Conservation (phyloP, 305 asterid genomes). For the Fraxinus dipetala region DNA sequence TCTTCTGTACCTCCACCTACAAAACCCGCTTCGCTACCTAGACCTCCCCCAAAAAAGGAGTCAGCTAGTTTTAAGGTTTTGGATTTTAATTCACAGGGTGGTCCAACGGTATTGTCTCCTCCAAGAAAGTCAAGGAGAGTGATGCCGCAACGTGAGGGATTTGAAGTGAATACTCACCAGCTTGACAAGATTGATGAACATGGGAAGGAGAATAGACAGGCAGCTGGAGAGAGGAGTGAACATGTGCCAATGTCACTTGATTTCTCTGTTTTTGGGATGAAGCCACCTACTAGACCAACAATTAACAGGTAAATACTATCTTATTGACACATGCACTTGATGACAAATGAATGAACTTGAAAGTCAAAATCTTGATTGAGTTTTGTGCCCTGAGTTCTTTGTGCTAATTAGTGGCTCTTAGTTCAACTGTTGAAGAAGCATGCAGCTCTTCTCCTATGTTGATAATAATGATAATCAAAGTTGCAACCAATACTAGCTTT, state of each 20-base stretch:
- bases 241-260: slow-evolving; percentile 88
- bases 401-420: background rate
- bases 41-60: slow-evolving; percentile 87
- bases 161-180: slow-evolving; percentile 52
- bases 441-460: background rate
- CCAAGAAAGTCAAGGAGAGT: slow-evolving; percentile 93
- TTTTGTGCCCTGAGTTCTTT: background rate
- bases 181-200: slow-evolving; percentile 53
- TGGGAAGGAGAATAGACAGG: slow-evolving; percentile 52
- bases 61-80: slow-evolving; percentile 47
- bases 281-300: slow-evolving; percentile 86
- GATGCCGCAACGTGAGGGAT: slow-evolving; percentile 81
- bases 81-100: slow-evolving; percentile 59
- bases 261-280: slow-evolving; percentile 75
- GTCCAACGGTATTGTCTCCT: slow-evolving; percentile 90
- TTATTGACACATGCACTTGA: slow-evolving; percentile 12
- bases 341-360: slow-evolving; percentile 17
- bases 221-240: slow-evolving; percentile 66
- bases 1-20: slow-evolving; percentile 84
- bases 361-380: slow-evolving; percentile 11
- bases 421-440: background rate
- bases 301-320: slow-evolving; percentile 65
- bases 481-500: background rate
- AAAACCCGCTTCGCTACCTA: slow-evolving; percentile 83
- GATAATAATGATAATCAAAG: background rate